These are phyloP conservation scores for Dunaliella primolecta DNA, from an alignment of 139 green algal species.

Conservation along the genomic window DNA sequence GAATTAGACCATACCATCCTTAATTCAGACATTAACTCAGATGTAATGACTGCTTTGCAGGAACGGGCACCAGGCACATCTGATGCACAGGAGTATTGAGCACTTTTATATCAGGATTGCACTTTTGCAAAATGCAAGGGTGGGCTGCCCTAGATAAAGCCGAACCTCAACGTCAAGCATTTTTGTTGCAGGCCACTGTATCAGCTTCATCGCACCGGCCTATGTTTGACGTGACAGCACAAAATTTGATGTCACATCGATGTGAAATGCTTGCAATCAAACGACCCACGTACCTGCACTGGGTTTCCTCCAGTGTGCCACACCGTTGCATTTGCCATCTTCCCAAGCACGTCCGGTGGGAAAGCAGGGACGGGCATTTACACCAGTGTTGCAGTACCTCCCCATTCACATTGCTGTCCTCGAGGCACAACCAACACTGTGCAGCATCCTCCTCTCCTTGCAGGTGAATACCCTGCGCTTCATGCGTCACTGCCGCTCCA, in stretches of 20 bases:
- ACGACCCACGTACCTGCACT: not conserved
- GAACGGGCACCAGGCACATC: no score
- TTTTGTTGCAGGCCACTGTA: no score
- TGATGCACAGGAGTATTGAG: no score
- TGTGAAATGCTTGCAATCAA: not conserved
- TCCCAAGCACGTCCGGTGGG: not conserved
- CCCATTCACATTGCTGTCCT: not conserved
- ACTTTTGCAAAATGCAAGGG: not conserved
- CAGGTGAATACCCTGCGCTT: no score
- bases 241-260: not conserved
- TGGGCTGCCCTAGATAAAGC: no score
- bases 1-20: no score
- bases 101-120: no score
- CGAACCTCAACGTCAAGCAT: no score
- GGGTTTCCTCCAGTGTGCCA: not conserved
- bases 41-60: no score
- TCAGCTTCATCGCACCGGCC: no score
- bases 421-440: not conserved
- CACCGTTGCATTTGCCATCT: not conserved
- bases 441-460: not conserved
- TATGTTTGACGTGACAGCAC: not conserved
- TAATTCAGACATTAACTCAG: no score
- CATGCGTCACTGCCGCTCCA: not conserved
- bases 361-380: not conserved
- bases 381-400: not conserved